phyloP scores from a whole-genome alignment of 345 rosid species.

The Microthlaspi erraticum region DNA sequence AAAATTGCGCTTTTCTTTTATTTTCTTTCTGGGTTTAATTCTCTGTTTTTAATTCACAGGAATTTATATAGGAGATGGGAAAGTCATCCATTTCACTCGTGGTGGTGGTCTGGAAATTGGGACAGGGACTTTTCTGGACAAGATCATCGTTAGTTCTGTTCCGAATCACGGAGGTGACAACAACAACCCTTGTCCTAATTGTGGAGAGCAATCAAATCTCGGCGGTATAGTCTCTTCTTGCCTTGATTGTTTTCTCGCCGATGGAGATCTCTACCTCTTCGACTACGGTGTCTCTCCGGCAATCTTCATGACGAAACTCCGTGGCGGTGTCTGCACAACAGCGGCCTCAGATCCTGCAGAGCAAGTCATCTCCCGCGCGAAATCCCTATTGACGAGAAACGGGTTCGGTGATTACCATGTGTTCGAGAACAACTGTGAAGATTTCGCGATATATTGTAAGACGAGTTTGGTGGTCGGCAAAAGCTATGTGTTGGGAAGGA shows the following conservation, averaged over 20 bases:
- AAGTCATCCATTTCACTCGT: conserved; percentile 78
- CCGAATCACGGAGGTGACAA: conserved; percentile 43
- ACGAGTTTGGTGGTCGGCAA: conserved; percentile 63
- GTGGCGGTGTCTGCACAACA: conserved; percentile 88
- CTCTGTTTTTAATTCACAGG: conserved; percentile 45
- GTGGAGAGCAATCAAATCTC: conserved; percentile 56
- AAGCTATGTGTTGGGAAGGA: conserved; percentile 61
- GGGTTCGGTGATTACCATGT: conserved; percentile 73
- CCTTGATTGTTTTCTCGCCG: conserved; percentile 70
- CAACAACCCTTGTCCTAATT: conserved; percentile 53
- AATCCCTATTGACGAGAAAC: conserved; percentile 55
- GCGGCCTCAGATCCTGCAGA: conserved; percentile 65
- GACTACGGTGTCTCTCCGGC: conserved; percentile 57
- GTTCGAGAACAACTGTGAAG: conserved; percentile 82
- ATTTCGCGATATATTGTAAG: conserved; percentile 79
- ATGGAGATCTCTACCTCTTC: conserved; percentile 64
- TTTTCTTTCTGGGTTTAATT: too few species aligned
- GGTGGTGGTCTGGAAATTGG: conserved; percentile 71
- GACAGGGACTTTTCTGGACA: conserved; percentile 67
- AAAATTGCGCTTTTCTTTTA: not conserved
- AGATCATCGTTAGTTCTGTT: conserved; percentile 54
- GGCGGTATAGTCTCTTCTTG: conserved; percentile 71
- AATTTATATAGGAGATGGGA: conserved; percentile 65
- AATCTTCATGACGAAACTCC: conserved; percentile 51
- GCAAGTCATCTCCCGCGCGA: conserved; percentile 63